Conservation (phyloP, 208 protist genomes). For the Trypanosoma vivax region DNA sequence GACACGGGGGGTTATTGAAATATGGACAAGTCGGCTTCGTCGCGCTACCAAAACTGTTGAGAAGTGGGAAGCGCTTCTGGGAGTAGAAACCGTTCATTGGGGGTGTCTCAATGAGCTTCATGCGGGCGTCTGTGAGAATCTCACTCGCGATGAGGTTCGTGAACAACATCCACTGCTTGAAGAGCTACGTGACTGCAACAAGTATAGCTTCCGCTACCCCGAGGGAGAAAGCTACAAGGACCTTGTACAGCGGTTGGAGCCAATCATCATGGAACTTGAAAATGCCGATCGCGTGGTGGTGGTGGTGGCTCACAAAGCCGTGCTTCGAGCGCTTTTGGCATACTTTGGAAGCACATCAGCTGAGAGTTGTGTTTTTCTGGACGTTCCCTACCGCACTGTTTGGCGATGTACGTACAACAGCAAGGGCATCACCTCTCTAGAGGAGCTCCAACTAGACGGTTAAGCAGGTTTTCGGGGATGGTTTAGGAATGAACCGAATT, state of each 20-base stretch:
- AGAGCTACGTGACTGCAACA: constrained; percentile 66
- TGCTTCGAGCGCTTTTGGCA: constrained; percentile 75
- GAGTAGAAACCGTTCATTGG: constrained; percentile 78
- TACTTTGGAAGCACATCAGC: constrained; percentile 82
- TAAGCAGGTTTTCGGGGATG: neutral
- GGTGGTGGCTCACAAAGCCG: constrained; percentile 81
- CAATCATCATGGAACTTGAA: constrained; percentile 89
- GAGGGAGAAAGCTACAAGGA: constrained; percentile 88
- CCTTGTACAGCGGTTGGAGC: constrained; percentile 78
- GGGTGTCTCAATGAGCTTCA: constrained; percentile 86
- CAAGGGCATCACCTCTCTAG: constrained; percentile 70
- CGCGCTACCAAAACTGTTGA: constrained; percentile 83
- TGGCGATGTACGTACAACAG: constrained; percentile 84
- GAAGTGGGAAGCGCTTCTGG: constrained; percentile 44
- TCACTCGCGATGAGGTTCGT: constrained; percentile 78
- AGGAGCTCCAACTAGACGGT: constrained; percentile 55
- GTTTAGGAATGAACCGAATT: constrained; percentile 7
- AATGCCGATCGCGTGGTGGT: constrained; percentile 76
- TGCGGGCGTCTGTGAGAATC: constrained; percentile 82
- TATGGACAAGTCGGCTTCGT: constrained; percentile 83
- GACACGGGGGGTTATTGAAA: constrained; percentile 26
- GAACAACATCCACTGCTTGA: constrained; percentile 69
- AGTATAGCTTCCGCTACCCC: constrained; percentile 87
- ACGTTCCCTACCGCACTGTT: constrained; percentile 77
- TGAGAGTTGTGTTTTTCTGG: constrained; percentile 64